Base-by-base conservation (phyloP, 768 basidiomycete species). In the Agrocybe pediades region DNA sequence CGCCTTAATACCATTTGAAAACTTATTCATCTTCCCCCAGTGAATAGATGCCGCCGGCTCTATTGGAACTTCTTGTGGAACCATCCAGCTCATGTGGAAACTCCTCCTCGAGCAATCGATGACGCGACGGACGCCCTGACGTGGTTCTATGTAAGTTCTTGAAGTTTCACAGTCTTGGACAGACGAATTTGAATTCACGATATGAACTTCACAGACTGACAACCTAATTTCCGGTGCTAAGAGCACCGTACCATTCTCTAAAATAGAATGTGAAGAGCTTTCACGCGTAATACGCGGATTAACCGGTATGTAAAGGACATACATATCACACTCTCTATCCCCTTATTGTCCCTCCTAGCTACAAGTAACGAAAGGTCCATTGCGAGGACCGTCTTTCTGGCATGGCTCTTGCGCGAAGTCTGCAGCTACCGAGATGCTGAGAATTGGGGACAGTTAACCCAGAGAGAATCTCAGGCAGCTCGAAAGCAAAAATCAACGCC, bases 31-130 rank as follows among this genome's bases (percentile, higher is more conserved):
- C 8, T 25, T 13, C 27, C 29, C 13, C 9, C 47, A 80, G 79
- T 78, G 41, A 74, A 76, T 45, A 75, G 78, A 48, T 68, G 68
- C 9, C 73, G 78, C 46, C 71, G 78, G 4, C 65, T 79, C 16
- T 83, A 83, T 59, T 83, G 79, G 81, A 81, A 76, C 51, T 80
- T 74, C 49, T 56, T 84, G 9, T 74, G 72, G 66, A 72, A 73
- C 21, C 79, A 83, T 61, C 80, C 81, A 4, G 66, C 70, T 5
- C 81, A 83, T 59, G 63, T 73, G 0, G 58, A 69, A 16, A 71
- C 74, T 25, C 78, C 79, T 16, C 46, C 60, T n/a, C 68, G 70
- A 20, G 81, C 78, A 0, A 57, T 77, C 27, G 54, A 66, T 19
- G 80, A 83, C 51, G 79, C 79, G 2, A 67, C 68, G 16, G 81